These are phyloP conservation scores for Aspergillus pseudoviridinutans DNA, from an alignment of 2,329 filamentous ascomycete species.

Conservation along the genomic window DNA sequence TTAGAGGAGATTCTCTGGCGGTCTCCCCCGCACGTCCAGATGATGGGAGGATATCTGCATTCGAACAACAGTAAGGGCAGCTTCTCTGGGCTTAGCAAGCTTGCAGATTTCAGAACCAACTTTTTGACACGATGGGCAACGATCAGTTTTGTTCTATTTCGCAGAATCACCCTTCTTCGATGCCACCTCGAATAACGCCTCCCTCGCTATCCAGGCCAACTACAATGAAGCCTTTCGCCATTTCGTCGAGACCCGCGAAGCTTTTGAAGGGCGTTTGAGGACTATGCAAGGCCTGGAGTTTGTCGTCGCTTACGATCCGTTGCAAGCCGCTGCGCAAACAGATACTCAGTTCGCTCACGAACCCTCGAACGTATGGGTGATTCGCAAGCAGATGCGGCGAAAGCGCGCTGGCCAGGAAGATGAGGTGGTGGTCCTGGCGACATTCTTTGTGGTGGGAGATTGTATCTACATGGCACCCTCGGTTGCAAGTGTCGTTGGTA, in stretches of 20 bases:
- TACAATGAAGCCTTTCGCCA: conserved; percentile 48
- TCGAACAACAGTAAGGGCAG: conserved; percentile 41
- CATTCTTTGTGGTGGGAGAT: conserved; percentile 60
- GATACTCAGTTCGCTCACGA: conserved; percentile 42
- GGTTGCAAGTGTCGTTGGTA: conserved; percentile 55
- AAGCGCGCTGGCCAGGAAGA: conserved; percentile 43
- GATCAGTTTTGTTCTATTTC: conserved; percentile 58
- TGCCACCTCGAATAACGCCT: conserved; percentile 56
- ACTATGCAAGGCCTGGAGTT: conserved; percentile 58
- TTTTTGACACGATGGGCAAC: background rate
- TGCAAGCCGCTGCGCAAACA: conserved; percentile 43
- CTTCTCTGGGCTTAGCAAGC: background rate
- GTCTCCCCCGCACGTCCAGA: conserved; percentile 43
- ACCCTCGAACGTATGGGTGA: conserved; percentile 54
- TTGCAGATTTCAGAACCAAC: background rate
- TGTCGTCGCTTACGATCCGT: conserved; percentile 55
- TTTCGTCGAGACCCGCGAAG: conserved; percentile 52
- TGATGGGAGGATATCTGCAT: conserved; percentile 44
- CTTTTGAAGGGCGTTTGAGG: conserved; percentile 53
- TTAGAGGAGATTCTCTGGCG: conserved; percentile 46
- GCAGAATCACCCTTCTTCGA: conserved; percentile 62
- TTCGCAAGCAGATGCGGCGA: conserved; percentile 55
- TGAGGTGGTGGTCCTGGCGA: conserved; percentile 52
- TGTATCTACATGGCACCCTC: conserved; percentile 60
- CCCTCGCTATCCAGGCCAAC: conserved; percentile 50